A percentile compares a stretch with the other conserved stretches of the same genome.
Evolutionary conservation across 306 rosid species (phyloP).

Genomic region (apple (Malus domestica)): ASM211411v1 NC_041801.1:14621001-14621500

Average conservation of each 20-base stretch:
- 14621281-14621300: not conserved
- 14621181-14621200: conserved; percentile 87
- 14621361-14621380: conserved; percentile 76
- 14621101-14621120: not conserved
- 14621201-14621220: conserved; percentile 55
- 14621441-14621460: not conserved
- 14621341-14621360: conserved; percentile 74
- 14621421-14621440: not conserved
- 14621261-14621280: not conserved
- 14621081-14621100: not conserved
- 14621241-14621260: not conserved
- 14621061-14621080: not conserved
- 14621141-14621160: conserved; percentile 77
- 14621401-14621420: conserved; percentile 15
- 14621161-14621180: conserved; percentile 75
- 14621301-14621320: conserved; percentile 46
- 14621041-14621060: not conserved
- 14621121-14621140: conserved; percentile 39
- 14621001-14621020: conserved; percentile 95
- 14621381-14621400: conserved; percentile 79
- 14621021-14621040: conserved; percentile 73
- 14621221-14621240: not conserved
- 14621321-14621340: conserved; percentile 75
- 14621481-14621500: not conserved
- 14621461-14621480: not conserved